Evolutionary conservation across 2,329 filamentous ascomycete genomes (phyloP).

Genomic region (Fusarium piperis): DNA sequence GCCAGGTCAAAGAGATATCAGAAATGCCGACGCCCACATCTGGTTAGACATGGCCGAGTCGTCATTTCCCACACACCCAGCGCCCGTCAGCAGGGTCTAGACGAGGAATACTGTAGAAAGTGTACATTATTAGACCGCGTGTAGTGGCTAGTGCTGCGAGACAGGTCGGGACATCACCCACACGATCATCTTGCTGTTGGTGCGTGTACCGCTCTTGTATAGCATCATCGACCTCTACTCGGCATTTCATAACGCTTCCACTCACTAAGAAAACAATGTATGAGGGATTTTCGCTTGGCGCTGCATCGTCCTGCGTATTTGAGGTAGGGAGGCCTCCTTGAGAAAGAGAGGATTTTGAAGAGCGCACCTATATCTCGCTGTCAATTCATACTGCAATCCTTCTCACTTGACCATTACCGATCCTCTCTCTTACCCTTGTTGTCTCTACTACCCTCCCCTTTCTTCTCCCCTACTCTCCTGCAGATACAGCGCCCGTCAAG

Average conservation of each 20-base stretch:
- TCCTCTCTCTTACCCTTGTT: neutral
- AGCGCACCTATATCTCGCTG: conserved; percentile 20
- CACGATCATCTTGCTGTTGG: conserved; percentile 25
- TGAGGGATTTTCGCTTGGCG: conserved; percentile 28
- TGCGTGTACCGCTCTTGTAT: conserved; percentile 31
- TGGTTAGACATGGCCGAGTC: conserved; percentile 8
- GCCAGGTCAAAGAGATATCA: conserved; percentile 20
- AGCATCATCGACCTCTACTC: conserved; percentile 28
- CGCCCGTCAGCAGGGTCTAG: conserved; percentile 15
- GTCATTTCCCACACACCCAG: conserved; percentile 23
- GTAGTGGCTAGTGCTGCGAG: conserved; percentile 22
- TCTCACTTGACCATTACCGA: conserved; percentile 1
- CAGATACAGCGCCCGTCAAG: neutral
- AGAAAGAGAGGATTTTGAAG: neutral
- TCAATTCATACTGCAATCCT: conserved; percentile 11
- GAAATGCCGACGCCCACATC: conserved; percentile 1
- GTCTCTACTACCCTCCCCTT: neutral
- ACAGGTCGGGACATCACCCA: conserved; percentile 23
- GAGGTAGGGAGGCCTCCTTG: conserved; percentile 22
- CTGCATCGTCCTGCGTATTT: conserved; percentile 4
- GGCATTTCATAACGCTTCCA: conserved; percentile 7
- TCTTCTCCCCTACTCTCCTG: neutral
- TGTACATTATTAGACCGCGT: conserved; percentile 7
- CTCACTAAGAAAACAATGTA: neutral
- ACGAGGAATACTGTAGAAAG: neutral